Base-by-base conservation (phyloP, 2,329 filamentous ascomycete genomes). In the Decorospora gaudefroyi region DNA sequence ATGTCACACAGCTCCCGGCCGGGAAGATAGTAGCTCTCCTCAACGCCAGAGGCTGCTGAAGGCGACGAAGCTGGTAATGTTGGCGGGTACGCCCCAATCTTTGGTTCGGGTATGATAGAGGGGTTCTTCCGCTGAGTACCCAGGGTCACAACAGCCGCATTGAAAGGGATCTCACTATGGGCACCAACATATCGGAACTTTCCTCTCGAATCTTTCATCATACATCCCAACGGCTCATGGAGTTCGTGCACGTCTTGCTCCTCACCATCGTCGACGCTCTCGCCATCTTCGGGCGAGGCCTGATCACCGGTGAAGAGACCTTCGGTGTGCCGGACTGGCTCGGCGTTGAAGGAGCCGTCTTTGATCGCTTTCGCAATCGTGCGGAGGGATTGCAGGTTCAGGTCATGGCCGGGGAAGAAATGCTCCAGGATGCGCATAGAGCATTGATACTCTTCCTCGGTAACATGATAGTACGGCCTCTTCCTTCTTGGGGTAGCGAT, bases 391-490 rank as follows among this genome's bases (percentile, higher is more conserved):
- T 64, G 58, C 6, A 70, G 53, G 38, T 69, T 70, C 12, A 70
- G 51, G 32, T 70, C 65, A 33, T 59, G 61, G 9, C 66, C 66
- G 9, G 65, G 68, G 30, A 70, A 69, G 48, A 69, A 66, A 38
- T 67, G 58, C 35, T 68, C 64, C 6, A 70, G 53, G 32, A 70
- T 70, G 18, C 64, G 61, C 59, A 69, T 65, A 2, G 66, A 64
- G 30, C 67, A 67, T 38, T 68, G 65, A 26, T 70, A 70, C 42
- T 70, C 68, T 35, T 70, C 68, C 42, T 70, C 68, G 16, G 68
- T 70, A 16, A 70, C 68, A 61, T 70, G 68, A 45, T 70, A 70
- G 46, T 68, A 70, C 5, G 68, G 68, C 7, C 68, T 56, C 40
- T 70, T 70, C 22, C 65, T 50, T 29, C 68, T 59, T 30, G 66